phyloP scores from a whole-genome alignment of 106 monocot genomes.

The Xerophyta viscosa region DNA sequence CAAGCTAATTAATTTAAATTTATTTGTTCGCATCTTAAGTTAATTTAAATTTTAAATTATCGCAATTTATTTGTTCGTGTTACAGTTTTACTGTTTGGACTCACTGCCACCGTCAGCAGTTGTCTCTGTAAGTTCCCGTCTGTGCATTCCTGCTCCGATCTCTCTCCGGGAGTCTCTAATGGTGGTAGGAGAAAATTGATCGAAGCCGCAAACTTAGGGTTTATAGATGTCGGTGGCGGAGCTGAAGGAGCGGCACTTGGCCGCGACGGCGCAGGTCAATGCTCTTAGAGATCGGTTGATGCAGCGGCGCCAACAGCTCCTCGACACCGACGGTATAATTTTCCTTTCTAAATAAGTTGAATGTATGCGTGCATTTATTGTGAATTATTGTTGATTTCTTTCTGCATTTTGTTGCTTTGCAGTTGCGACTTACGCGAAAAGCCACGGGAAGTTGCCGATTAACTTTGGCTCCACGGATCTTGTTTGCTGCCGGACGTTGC shows the following conservation, averaged over 20 bases:
- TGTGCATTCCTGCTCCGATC: too few relatives aligned
- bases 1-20: too few relatives aligned
- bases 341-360: too few relatives aligned
- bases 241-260: slow-evolving; percentile 69
- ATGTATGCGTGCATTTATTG: too few relatives aligned
- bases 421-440: slow-evolving; percentile 64
- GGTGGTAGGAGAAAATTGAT: background rate
- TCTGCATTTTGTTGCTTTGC: slow-evolving; percentile 6
- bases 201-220: background rate
- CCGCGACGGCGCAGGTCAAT: slow-evolving; percentile 64
- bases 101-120: too few relatives aligned
- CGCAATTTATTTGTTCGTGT: too few relatives aligned
- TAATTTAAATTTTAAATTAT: too few relatives aligned
- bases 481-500: slow-evolving; percentile 81
- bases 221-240: slow-evolving; percentile 63
- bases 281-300: slow-evolving; percentile 55
- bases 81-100: too few relatives aligned
- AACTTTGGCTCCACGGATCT: slow-evolving; percentile 80
- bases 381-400: slow-evolving; percentile 6
- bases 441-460: slow-evolving; percentile 54
- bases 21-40: too few relatives aligned
- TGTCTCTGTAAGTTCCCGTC: too few relatives aligned
- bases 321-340: slow-evolving; percentile 72
- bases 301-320: slow-evolving; percentile 53
- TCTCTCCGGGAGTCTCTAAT: too few relatives aligned